phyloP scores from a whole-genome alignment of 2,329 filamentous ascomycete genomes.

The Neocatenulostroma microsporum region DNA sequence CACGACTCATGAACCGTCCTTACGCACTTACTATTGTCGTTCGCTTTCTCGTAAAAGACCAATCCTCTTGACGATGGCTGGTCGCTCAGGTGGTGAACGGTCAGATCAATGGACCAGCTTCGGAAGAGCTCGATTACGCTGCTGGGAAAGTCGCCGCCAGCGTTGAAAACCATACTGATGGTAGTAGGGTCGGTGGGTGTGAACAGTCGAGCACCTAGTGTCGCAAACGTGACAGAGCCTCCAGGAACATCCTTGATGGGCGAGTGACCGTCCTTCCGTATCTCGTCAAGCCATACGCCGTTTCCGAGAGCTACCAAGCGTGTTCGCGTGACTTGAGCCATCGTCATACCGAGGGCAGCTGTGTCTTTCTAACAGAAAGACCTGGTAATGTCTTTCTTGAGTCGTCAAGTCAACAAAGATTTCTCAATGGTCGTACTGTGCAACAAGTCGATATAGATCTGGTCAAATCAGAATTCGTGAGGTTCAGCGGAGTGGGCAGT shows the following conservation, averaged over 20 bases:
- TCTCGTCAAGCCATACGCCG: conserved; percentile 27
- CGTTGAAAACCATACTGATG: conserved; percentile 17
- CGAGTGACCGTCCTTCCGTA: conserved; percentile 12
- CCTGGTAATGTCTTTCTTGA: no score
- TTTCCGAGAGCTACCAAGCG: conserved; percentile 11
- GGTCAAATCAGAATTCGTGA: no score
- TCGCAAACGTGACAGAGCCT: conserved; percentile 21
- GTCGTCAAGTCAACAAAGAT: no score
- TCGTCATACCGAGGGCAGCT: no score
- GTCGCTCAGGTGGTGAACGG: conserved; percentile 8
- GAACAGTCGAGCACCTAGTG: conserved; percentile 19
- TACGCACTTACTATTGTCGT: conserved; percentile 12
- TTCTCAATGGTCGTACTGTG: no score
- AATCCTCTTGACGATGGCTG: conserved; percentile 18
- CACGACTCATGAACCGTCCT: neutral
- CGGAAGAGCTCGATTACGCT: conserved; percentile 12
- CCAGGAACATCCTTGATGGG: conserved; percentile 16
- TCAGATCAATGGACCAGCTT: conserved; percentile 17
- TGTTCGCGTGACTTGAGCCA: no score
- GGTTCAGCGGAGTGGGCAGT: no score
- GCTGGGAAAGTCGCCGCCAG: conserved; percentile 19
- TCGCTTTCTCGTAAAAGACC: conserved; percentile 16
- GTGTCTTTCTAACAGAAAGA: no score
- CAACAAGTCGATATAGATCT: no score
- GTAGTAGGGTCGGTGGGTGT: neutral